Percentiles rank a stretch among this genome's conserved stretches.
Conservation (phyloP, 345 rosid genomes). For the Gossypium stocksii region DNA sequence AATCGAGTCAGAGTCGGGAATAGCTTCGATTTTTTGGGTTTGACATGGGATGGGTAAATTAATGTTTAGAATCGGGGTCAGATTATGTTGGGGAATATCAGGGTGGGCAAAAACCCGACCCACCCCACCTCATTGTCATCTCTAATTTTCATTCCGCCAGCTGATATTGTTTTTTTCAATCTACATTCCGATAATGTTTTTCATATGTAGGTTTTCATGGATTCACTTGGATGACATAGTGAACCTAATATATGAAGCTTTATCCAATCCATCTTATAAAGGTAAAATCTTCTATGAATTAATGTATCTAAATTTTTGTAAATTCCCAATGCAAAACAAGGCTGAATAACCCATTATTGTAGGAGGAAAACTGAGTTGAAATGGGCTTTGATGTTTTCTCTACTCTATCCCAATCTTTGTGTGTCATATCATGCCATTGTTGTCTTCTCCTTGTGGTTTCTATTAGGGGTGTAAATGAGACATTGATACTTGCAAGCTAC, state of each 20-base stretch:
- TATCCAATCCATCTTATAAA: constrained; percentile 70
- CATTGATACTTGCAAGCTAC: no score
- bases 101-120: no score
- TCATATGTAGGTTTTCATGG: constrained; percentile 82
- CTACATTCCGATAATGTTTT: not conserved
- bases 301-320: no score
- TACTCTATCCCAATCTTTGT: not conserved
- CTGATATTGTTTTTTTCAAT: not conserved
- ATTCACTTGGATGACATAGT: constrained; percentile 92
- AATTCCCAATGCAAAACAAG: not conserved
- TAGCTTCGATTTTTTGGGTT: no score
- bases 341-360: not conserved
- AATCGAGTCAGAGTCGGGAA: no score
- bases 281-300: constrained; percentile 30
- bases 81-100: no score
- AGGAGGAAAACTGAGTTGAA: not conserved
- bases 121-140: no score
- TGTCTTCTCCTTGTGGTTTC: not conserved
- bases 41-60: no score
- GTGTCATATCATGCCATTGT: not conserved
- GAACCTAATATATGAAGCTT: constrained; percentile 74
- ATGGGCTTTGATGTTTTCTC: not conserved
- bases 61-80: no score
- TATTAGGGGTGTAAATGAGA: not conserved
- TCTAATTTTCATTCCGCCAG: not conserved